Percentiles rank a stretch among this genome's conserved stretches.
These are phyloP conservation scores for Peronospora destructor DNA, from an alignment of 352 stramenopile species.

Conservation along the genomic window DNA sequence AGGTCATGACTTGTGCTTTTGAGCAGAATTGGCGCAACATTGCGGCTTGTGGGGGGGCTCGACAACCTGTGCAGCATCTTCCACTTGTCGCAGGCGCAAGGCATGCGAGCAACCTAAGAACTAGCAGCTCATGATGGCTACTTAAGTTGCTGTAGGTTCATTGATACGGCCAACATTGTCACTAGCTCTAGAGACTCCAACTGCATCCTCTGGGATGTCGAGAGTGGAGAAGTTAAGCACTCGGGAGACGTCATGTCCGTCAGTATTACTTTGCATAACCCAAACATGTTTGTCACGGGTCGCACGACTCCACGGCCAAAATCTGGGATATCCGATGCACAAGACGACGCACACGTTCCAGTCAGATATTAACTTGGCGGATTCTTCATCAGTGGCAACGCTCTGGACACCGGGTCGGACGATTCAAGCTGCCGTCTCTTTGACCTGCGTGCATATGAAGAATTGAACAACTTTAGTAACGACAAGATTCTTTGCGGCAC, in stretches of 20 bases:
- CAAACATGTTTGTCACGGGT: conserved; percentile 96
- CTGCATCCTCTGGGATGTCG: conserved; percentile 98
- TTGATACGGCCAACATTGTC: conserved; percentile 91
- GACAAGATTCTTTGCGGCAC: conserved; percentile 96
- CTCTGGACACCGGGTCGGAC: conserved; percentile 93
- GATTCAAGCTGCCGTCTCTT: conserved; percentile 96
- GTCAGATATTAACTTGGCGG: conserved; percentile 98
- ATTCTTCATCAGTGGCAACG: conserved; percentile 95
- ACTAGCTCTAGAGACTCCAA: conserved; percentile 96
- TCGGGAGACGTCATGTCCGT: conserved; percentile 96
- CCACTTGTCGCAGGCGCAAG: conserved; percentile 86
- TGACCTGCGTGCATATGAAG: conserved; percentile 93
- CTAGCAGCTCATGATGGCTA: conserved; percentile 97
- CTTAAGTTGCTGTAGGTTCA: conserved; percentile 96
- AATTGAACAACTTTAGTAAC: conserved; percentile 96
- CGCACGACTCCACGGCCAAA: conserved; percentile 94
- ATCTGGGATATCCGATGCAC: conserved; percentile 96
- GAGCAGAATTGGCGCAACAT: conserved; percentile 96
- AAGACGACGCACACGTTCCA: conserved; percentile 96
- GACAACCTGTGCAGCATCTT: conserved; percentile 99
- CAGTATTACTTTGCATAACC: conserved; percentile 90
- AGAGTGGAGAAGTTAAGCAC: conserved; percentile 92
- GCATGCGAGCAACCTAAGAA: conserved; percentile 90
- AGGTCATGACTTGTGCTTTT: conserved; percentile 99
- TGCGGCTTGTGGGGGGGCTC: conserved; percentile 95